Percentiles rank a stretch among this genome's conserved stretches.
These are phyloP conservation scores for Flueggea neowawraea DNA, from an alignment of 441 rosid genomes.

Conservation along the genomic window DNA sequence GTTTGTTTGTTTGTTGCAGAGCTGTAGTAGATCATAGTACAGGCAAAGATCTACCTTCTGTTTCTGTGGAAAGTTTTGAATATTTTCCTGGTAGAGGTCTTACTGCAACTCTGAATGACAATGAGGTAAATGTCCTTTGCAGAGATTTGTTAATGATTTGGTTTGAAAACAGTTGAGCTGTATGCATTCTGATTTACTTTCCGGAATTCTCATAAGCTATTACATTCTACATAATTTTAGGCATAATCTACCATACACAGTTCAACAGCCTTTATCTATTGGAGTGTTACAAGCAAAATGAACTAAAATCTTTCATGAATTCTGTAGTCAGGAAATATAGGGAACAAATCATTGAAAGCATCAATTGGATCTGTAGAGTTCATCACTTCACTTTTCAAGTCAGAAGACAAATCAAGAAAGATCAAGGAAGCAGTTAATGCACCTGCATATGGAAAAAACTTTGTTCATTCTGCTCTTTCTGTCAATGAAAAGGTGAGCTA, in stretches of 20 bases:
- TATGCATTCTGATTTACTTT: too few species aligned
- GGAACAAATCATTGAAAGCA: conserved; percentile 52
- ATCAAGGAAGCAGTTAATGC: conserved; percentile 71
- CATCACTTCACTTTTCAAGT: conserved; percentile 65
- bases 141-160: neutral
- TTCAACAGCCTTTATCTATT: too few species aligned
- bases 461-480: conserved; percentile 91
- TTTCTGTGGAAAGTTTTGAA: conserved; percentile 78
- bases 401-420: conserved; percentile 65
- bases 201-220: too few species aligned
- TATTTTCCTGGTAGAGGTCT: conserved; percentile 97
- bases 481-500: conserved; percentile 69
- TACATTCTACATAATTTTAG: too few species aligned
- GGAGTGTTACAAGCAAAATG: neutral
- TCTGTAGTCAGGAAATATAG: conserved; percentile 59
- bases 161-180: too few species aligned
- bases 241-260: too few species aligned
- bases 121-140: conserved; percentile 52
- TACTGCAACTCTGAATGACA: conserved; percentile 67
- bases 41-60: conserved; percentile 85
- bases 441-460: conserved; percentile 72
- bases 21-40: conserved; percentile 93
- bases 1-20: conserved; percentile 42
- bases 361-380: conserved; percentile 91
- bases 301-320: conserved; percentile 12